Conservation (phyloP, 441 rosid genomes). For the Croton setiger region DNA sequence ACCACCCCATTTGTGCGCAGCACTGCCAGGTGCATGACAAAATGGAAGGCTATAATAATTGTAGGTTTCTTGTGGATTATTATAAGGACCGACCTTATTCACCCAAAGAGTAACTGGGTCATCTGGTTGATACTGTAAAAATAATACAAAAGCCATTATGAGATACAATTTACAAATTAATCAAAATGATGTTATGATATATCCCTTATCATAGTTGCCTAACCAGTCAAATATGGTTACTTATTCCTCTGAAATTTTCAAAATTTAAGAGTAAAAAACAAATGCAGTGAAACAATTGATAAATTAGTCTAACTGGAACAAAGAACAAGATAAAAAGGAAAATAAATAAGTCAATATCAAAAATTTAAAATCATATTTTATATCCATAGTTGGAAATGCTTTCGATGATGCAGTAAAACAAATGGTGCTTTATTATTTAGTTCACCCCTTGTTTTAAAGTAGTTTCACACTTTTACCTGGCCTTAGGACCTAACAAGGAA, state of each 20-base stretch:
- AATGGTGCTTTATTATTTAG: background rate
- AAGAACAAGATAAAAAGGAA: background rate
- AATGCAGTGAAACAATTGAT: background rate
- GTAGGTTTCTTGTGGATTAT: constrained; percentile 99
- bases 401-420: background rate
- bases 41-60: constrained; percentile 99
- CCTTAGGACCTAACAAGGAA: background rate
- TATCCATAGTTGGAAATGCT: background rate
- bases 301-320: background rate
- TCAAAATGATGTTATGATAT: background rate
- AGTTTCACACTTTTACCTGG: background rate
- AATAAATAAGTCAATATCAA: background rate
- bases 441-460: background rate
- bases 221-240: background rate
- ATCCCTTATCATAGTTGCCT: background rate
- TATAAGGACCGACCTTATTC: constrained; percentile 98
- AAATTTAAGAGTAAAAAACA: background rate
- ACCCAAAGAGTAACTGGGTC: constrained; percentile 96
- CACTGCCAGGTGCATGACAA: constrained; percentile 57
- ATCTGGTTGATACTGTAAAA: constrained; percentile 71
- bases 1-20: constrained; percentile 99
- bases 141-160: background rate
- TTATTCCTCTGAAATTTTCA: background rate
- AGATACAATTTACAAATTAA: background rate
- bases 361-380: background rate